Percentiles rank a stretch among this genome's conserved stretches.
phyloP scores from a whole-genome alignment of 768 basidiomycete genomes.

The Mycena rebaudengoi region DNA sequence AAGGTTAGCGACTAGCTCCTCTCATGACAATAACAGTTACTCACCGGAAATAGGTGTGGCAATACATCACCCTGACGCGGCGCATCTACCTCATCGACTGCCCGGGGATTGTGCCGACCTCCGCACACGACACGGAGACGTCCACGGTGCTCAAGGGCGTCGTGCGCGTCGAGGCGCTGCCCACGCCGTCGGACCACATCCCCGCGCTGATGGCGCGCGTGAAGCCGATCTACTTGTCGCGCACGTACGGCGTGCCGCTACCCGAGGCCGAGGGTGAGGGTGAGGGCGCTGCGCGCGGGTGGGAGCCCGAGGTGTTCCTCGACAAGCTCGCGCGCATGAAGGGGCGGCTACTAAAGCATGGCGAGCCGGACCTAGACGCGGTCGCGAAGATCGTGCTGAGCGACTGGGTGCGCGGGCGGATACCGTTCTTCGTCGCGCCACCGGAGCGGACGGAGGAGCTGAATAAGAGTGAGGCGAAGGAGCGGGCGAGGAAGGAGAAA shows the following conservation, averaged over 20 bases:
- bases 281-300: too few species aligned
- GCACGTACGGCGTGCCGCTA: constrained; percentile 79
- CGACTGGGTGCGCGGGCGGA: constrained; percentile 97
- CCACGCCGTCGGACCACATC: constrained; percentile 93
- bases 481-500: constrained; percentile 51
- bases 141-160: constrained; percentile 96
- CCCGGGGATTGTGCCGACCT: constrained; percentile 96
- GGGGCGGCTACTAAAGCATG: constrained; percentile 91
- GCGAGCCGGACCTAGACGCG: constrained; percentile 91
- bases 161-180: constrained; percentile 92
- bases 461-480: constrained; percentile 69
- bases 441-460: constrained; percentile 83
- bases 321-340: constrained; percentile 89
- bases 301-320: constrained; percentile 83
- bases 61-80: constrained; percentile 97
- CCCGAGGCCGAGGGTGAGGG: too few species aligned
- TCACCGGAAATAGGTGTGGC: constrained; percentile 76
- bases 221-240: constrained; percentile 91
- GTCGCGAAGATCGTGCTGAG: constrained; percentile 95
- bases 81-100: constrained; percentile 99
- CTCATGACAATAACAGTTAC: not conserved
- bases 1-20: constrained; percentile 57
- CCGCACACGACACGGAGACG: constrained; percentile 89
- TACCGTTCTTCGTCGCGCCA: constrained; percentile 95
- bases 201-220: constrained; percentile 88